A percentile compares a stretch with the other conserved stretches of the same genome.
Evolutionary conservation across 352 stramenopile species (phyloP).

Genomic region (Phytophthora capsici): DNA sequence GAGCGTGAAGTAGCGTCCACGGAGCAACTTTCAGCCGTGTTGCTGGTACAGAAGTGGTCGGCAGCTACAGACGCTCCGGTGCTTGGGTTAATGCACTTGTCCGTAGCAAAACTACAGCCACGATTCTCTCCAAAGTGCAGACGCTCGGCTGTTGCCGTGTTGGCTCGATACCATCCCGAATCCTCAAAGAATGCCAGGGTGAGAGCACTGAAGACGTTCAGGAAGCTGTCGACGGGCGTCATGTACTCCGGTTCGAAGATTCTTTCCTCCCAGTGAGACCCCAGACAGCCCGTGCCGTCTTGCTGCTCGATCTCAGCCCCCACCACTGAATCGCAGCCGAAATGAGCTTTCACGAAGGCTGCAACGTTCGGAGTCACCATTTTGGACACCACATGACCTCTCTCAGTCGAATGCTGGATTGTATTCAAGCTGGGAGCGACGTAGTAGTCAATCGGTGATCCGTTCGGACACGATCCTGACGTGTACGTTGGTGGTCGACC

Average conservation of each 20-base stretch:
- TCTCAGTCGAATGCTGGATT: slow-evolving; percentile 60
- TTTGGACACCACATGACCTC: slow-evolving; percentile 62
- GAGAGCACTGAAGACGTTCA: slow-evolving; percentile 72
- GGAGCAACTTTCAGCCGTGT: slow-evolving; percentile 69
- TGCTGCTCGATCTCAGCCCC: slow-evolving; percentile 85
- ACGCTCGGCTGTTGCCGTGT: slow-evolving; percentile 50
- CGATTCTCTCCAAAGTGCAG: slow-evolving; percentile 73
- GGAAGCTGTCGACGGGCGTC: slow-evolving; percentile 76
- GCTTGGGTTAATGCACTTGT: slow-evolving; percentile 69
- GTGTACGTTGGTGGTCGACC: slow-evolving; percentile 41
- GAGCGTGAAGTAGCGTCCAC: slow-evolving; percentile 76
- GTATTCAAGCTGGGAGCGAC: slow-evolving; percentile 47
- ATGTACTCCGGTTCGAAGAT: slow-evolving; percentile 88
- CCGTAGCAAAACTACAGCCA: slow-evolving; percentile 69
- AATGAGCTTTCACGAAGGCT: slow-evolving; percentile 68
- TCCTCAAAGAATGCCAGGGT: slow-evolving; percentile 87
- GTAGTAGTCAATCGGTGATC: slow-evolving; percentile 48
- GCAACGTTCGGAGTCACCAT: slow-evolving; percentile 73
- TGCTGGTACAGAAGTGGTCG: slow-evolving; percentile 76
- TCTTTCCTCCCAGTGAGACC: slow-evolving; percentile 86
- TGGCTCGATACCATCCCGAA: slow-evolving; percentile 83
- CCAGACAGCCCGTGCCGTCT: slow-evolving; percentile 68
- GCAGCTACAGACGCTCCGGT: slow-evolving; percentile 48
- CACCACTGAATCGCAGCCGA: slow-evolving; percentile 59
- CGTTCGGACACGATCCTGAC: slow-evolving; percentile 63